Percentiles rank a stretch among this genome's conserved stretches.
phyloP scores from a whole-genome alignment of 306 rosid genomes.

The Casuarina cunninghamiana region DNA sequence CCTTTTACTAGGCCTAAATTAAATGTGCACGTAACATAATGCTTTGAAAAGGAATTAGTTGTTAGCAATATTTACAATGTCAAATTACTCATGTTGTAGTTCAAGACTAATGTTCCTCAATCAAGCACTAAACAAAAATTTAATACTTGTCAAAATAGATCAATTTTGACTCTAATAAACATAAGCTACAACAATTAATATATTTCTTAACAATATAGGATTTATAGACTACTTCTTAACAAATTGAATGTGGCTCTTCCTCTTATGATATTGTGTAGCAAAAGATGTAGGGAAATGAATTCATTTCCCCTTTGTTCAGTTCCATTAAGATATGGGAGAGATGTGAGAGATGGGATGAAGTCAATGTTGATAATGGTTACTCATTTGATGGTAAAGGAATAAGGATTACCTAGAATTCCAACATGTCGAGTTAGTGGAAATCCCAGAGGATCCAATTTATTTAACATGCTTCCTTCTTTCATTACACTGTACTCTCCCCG shows the following conservation, averaged over 20 bases:
- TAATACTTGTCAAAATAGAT: no score
- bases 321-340: neutral
- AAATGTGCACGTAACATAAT: neutral
- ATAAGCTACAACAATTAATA: neutral
- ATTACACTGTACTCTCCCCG: slow-evolving; percentile 74
- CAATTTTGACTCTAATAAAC: neutral
- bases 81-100: neutral
- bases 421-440: slow-evolving; percentile 61
- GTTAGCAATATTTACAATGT: neutral
- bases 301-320: no score
- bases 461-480: slow-evolving; percentile 43
- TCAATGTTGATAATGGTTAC: no score
- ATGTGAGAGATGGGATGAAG: neutral
- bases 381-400: neutral
- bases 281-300: neutral
- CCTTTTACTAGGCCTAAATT: no score
- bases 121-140: no score
- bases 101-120: no score
- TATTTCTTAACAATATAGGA: no score
- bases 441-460: slow-evolving; percentile 55
- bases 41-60: neutral
- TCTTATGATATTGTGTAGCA: neutral
- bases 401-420: slow-evolving; percentile 53
- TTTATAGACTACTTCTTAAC: no score
- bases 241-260: neutral